Base-by-base conservation (phyloP, 78 protist species). In the Mastigamoeba balamuthi region DNA sequence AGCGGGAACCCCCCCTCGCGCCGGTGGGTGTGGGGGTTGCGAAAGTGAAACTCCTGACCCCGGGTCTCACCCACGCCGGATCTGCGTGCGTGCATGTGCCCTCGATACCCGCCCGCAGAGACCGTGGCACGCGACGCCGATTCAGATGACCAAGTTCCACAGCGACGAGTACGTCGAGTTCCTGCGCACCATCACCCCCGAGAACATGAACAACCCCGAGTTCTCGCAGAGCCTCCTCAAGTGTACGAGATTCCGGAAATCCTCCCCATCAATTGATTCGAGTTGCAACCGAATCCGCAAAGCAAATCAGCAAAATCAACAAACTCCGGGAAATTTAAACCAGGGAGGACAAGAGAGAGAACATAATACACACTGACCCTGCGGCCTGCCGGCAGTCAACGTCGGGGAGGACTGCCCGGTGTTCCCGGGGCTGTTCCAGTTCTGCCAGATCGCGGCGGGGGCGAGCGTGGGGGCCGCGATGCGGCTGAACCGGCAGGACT, bases 401-500 rank as follows among this genome's bases (percentile, higher is more conserved):
- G 92, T 96, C 28, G 96, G 93, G 35, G 96, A 92, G 1, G 99
- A 98, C 81, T 96, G 99, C 66, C 99, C 99, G 8, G 95, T 98
- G 36, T 97, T 95, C 64, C 95, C 92, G n/a, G 99, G 99, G 0
- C 52, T 95, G 38, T 95, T 74, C 75, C 89, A 93, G 73, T 93
- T 89, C 67, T 94, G 97, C 73, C 95, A 93, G 73, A 87, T 94
- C 30, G 88, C 92, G 53, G 90, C 98, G 0, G 99, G 99, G 42
- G 99, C 98, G 33, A 90, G 95, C 7, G 80, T 98, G 27, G 94
- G 83, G 6, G 93, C 95, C 23, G 99, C 99, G 0, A 69, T 83
- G 10, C 78, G 81, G 72, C 77, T 96, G 17, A 93, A 94, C 72
- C 81, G 79, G 28, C 84, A 76, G 2, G 68, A 85, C 40, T 27